phyloP scores from a whole-genome alignment of 1,139 yeast species.

The Candida sanyaensis region DNA sequence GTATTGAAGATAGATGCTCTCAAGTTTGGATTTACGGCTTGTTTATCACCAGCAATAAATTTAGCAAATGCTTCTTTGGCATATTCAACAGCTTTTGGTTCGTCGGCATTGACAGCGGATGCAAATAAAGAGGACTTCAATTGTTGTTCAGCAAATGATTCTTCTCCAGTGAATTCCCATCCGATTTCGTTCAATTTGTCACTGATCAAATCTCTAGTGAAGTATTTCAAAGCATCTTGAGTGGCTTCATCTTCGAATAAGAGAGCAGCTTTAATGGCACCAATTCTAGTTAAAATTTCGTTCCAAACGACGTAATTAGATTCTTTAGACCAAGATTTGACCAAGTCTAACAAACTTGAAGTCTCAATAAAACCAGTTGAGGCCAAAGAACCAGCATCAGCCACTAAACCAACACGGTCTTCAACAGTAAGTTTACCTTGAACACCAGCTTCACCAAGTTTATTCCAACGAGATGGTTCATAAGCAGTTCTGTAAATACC shows the following conservation, averaged over 20 bases:
- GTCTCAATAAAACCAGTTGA: conserved; percentile 74
- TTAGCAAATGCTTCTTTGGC: conserved; percentile 59
- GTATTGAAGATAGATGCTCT: conserved; percentile 68
- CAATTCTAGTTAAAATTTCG: conserved; percentile 58
- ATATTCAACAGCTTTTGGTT: conserved; percentile 52
- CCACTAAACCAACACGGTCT: conserved; percentile 84
- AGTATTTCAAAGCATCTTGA: conserved; percentile 56
- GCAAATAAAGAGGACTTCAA: conserved; percentile 73
- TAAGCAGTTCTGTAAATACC: conserved; percentile 85
- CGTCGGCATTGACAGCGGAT: conserved; percentile 65
- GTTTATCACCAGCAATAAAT: conserved; percentile 63
- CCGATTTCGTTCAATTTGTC: conserved; percentile 64
- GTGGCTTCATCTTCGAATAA: conserved; percentile 63
- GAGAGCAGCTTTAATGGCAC: conserved; percentile 65
- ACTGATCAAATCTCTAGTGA: conserved; percentile 61
- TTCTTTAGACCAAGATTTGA: conserved; percentile 70
- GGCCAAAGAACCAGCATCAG: conserved; percentile 76
- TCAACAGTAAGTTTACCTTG: conserved; percentile 71
- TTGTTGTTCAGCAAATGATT: conserved; percentile 72
- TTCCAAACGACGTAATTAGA: conserved; percentile 78
- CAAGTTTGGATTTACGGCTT: conserved; percentile 80
- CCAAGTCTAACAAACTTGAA: conserved; percentile 61
- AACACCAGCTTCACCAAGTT: conserved; percentile 70
- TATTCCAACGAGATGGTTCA: conserved; percentile 70
- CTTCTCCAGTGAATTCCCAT: conserved; percentile 63